Conservation (phyloP, 495 filamentous ascomycete species). For the Daldinia loculata region DNA sequence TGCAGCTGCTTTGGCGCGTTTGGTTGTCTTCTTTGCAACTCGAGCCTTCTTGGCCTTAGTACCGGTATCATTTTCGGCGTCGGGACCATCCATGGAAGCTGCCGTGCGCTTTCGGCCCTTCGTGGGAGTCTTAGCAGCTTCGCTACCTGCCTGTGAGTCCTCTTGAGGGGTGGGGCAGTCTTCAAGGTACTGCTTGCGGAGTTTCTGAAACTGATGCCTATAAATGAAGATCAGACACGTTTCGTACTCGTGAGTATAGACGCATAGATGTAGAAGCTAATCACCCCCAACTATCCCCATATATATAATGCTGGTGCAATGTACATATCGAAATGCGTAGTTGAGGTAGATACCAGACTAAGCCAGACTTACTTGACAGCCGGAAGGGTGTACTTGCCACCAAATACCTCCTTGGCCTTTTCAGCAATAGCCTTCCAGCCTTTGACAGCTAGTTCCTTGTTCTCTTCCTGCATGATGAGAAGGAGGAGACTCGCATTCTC, state of each 20-base stretch:
- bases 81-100: background rate
- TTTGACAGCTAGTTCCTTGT: conserved; percentile 7
- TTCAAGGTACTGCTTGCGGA: background rate
- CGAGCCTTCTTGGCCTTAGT: conserved; percentile 8
- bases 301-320: background rate
- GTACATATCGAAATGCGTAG: background rate
- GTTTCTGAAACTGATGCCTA: conserved; percentile 28
- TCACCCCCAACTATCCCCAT: background rate
- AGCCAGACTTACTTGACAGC: conserved; percentile 24
- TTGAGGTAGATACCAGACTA: background rate
- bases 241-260: background rate
- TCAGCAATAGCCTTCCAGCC: conserved; percentile 26
- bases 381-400: background rate
- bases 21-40: background rate
- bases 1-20: background rate
- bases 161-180: background rate
- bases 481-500: conserved; percentile 16
- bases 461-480: conserved; percentile 23
- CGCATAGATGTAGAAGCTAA: background rate
- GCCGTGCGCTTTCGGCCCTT: conserved; percentile 14
- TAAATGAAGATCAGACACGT: background rate
- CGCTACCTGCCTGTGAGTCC: background rate
- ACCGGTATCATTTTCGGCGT: background rate
- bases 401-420: conserved; percentile 1
- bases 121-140: background rate